Evolutionary conservation across 805 yeast species (phyloP), one percentile per base, ranked within the genome.

Genomic region (Metschnikowia vanudenii): DNA sequence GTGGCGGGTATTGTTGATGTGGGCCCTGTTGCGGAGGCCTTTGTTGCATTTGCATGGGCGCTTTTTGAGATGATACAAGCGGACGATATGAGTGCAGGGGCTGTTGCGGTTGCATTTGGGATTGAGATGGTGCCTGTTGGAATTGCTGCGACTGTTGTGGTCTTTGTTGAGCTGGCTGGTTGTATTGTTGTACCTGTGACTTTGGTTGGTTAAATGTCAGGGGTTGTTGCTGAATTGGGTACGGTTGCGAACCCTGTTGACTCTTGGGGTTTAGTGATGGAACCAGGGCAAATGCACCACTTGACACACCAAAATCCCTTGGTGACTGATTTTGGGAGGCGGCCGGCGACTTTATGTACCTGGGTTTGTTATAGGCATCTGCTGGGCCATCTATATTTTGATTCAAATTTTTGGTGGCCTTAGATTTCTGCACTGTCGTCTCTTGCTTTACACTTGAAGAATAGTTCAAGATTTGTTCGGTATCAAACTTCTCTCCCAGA

Each of bases 341-440:
- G 2, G 43, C 39, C 2, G 71, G 74, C 9, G 69, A 61, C 18
- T 61, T 51, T 17, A 69, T 68, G 37, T 59, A 64, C 40, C 62
- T 58, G 16, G 72, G 73, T 50, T 57, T 62, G 37, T 54, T 53
- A 12, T 22, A 28, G 14, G 26, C 42, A 14, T 40, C 39, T 7
- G 29, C 43, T 8, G 28, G 34, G 11, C 29, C 35, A 10, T 43
- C 45, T 36, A 44, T 19, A n/a, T 10, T 22, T 35, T 28, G 46
- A 7, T 17, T 45, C 45, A 49, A 44, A 37, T 39, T 45, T 22
- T 36, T 16, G 14, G 39, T 14, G 11, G 46, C 53, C 18, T 16
- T 16, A 9, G 50, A 45, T 32, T 36, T 46, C 33, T 39, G 39
- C 39, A 35, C 43, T 16, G 22, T 14, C 6, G 14, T 28, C n/a